These are phyloP conservation scores for Metarhizium brunneum DNA, from an alignment of 2,329 filamentous ascomycete genomes.

Conservation along the genomic window DNA sequence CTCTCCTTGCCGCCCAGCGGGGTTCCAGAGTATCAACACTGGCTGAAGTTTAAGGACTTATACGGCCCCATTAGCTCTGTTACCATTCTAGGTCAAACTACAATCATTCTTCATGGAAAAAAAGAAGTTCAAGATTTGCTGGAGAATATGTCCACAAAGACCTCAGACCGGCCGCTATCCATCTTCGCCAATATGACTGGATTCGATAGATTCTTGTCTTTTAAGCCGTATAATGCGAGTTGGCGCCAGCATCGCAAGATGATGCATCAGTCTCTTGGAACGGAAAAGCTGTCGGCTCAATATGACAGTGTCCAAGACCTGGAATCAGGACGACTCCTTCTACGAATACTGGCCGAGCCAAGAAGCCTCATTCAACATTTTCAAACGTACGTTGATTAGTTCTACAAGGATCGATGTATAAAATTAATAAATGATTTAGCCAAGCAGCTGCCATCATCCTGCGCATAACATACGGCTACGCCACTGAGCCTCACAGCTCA, in stretches of 20 bases:
- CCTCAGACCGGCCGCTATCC: slow-evolving; percentile 8
- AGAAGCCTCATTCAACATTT: slow-evolving; percentile 13
- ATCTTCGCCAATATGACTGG: slow-evolving; percentile 14
- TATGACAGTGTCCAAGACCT: slow-evolving; percentile 17
- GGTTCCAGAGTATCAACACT: slow-evolving; percentile 22
- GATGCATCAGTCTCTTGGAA: slow-evolving; percentile 20
- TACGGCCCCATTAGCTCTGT: slow-evolving; percentile 18
- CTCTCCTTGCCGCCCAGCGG: slow-evolving; percentile 30
- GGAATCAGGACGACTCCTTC: slow-evolving; percentile 17
- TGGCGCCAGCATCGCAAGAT: slow-evolving; percentile 17
- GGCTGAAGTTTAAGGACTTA: slow-evolving; percentile 24
- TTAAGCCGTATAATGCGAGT: slow-evolving; percentile 9
- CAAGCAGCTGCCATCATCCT: background rate
- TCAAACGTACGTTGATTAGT: slow-evolving; percentile 14
- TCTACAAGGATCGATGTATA: background rate
- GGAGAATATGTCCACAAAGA: slow-evolving; percentile 14
- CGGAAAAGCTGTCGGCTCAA: slow-evolving; percentile 8
- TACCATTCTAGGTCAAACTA: slow-evolving; percentile 19
- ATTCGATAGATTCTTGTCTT: slow-evolving; percentile 9
- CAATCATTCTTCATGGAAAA: slow-evolving; percentile 31
- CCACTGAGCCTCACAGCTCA: slow-evolving; percentile 16
- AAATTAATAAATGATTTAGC: background rate
- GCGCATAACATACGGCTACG: slow-evolving; percentile 19
- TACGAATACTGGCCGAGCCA: slow-evolving; percentile 14
- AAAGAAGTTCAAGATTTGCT: slow-evolving; percentile 25